Evolutionary conservation across 2,329 filamentous ascomycete species (phyloP).

Genomic region (Chaetothyriales sp.): DNA sequence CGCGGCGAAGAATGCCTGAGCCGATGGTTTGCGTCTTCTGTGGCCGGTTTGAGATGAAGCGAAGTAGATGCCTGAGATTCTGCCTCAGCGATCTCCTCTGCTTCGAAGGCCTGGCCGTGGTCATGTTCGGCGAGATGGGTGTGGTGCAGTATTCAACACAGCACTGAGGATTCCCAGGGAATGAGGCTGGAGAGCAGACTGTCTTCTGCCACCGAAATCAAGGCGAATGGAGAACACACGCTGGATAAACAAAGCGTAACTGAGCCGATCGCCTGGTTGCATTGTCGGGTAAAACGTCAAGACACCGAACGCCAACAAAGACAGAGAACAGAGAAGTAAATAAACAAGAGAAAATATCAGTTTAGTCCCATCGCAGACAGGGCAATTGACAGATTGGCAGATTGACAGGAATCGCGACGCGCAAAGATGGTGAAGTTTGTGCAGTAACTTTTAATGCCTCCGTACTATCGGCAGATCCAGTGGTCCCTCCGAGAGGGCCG

Average conservation of each 20-base stretch:
- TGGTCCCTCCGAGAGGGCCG: neutral
- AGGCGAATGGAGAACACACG: neutral
- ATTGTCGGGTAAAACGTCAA: neutral
- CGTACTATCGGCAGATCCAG: neutral
- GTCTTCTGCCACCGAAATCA: neutral
- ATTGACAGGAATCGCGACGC: neutral
- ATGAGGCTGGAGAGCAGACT: neutral
- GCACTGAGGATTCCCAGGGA: neutral
- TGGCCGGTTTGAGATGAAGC: conserved; percentile 4
- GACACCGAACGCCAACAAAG: neutral
- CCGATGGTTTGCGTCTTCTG: conserved; percentile 8
- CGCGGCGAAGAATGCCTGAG: conserved; percentile 13
- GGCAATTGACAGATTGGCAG: neutral
- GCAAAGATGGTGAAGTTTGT: neutral
- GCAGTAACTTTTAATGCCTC: neutral
- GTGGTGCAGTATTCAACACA: neutral
- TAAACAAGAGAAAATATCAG: neutral
- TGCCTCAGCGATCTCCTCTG: conserved; percentile 13
- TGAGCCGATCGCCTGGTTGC: neutral
- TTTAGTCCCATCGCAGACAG: neutral
- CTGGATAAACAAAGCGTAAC: neutral
- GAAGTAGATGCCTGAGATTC: conserved; percentile 15
- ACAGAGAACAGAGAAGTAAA: neutral
- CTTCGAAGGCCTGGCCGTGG: neutral
- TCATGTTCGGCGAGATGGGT: neutral